Evolutionary conservation across 148 eudicot genomes (phyloP), one percentile per base, ranked within the genome.

Genomic region (Chenopodium berlandieri): DNA sequence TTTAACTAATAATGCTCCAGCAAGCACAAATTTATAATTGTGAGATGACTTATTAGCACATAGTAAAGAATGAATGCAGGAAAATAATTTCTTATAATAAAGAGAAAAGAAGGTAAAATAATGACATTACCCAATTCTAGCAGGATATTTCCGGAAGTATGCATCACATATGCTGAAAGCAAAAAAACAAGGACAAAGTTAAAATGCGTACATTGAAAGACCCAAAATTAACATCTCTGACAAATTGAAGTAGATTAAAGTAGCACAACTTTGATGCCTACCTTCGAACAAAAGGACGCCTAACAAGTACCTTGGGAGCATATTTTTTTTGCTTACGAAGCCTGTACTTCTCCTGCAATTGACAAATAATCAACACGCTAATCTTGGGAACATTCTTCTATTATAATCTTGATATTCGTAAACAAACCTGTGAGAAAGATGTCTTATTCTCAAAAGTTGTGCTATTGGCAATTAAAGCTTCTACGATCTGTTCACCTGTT

Each of bases 241-340:
- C 31, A 64, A 46, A 47, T 27, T 46, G 11, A 40, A n/a, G 64
- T 80, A 60, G 46, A 16, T 68, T 25, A 23, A 73, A n/a, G 56
- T 3, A 67, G n/a, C 13, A 54, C 13, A 77, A 66, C 8, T 50
- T 73, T 19, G 12, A 58, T 34, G 13, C 70, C 65, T 40, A 96
- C 99, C 99, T 96, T 75, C 99, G 90, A 63, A 94, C 89, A 86
- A 89, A 91, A 68, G 99, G 98, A 71, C 99, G 99, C 84, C 99
- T 89, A 83, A 96, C 79, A 70, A 94, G 91, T 74, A 96, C 92
- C 83, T 73, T 89, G 14, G 99, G 99, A 46, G 99, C 97, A 88
- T 96, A 96, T 84, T 96, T 96, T 87, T 96, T 96, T 89, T 94
- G 99, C 86, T 96, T 96, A 74, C 91, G 91, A 17, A 90, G 91